Evolutionary conservation across 345 rosid species (phyloP), one percentile per base, ranked within the genome.

Genomic region (Lumnitzera littorea): DNA sequence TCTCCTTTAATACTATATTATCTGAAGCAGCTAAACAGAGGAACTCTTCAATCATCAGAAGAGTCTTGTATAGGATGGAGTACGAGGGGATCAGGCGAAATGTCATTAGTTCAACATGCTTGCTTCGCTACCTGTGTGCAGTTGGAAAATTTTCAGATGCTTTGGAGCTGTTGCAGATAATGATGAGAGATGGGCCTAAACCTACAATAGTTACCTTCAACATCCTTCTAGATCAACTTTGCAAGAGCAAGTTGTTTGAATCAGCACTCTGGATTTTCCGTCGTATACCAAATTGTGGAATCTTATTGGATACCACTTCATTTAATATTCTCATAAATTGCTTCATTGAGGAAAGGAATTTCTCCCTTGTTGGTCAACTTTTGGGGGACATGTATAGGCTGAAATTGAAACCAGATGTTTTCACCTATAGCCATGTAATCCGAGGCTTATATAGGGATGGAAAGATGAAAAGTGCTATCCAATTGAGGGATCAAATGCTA

Each of bases 1-100:
- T 74, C 60, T 71, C 77, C 25, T 78, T 74, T 53, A 74, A 74
- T 60, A 63, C 74, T 24, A 56, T 78, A 56, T 65, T 74, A 60
- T 74, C 67, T 57, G 31, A 53, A 52, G 77, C 79, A 55, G 71
- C 79, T 55, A 74, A 60, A 58, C 65, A 59, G 50, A 62, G 67
- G 16, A 63, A 68, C 56, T 66, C 62, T 61, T 46, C 67, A 43
- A 54, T 74, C 56, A 61, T 74, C 14, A 52, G 48, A 54, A 66
- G 62, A 60, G 57, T 74, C 15, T 58, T 71, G 60, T 51, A 61
- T 25, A 51, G 59, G 15, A 78, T 78, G 79, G 65, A 66, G 47
- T 23, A 46, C 3, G 65, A 65, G 66, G 58, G 66, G 46, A 16
- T 78, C 14, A 65, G 52, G 69, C 70, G 48, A 49, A 65, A 71